Evolutionary conservation across 2,329 filamentous ascomycete species (phyloP), one percentile per base, ranked within the genome.

Genomic region (Balansia obtecta): DNA sequence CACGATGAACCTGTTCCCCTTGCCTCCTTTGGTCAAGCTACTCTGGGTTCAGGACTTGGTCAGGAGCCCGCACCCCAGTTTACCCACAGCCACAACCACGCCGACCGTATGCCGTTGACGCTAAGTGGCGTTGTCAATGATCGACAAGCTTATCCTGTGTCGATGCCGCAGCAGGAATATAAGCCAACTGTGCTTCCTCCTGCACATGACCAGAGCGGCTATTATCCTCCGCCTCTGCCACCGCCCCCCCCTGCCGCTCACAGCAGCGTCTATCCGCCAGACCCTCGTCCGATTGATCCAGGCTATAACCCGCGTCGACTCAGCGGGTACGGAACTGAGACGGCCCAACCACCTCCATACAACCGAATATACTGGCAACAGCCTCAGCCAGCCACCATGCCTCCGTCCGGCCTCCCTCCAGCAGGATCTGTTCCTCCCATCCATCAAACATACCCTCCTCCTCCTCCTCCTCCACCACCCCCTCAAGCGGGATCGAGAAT

Each of bases 281-380:
- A 64, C 47, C 59, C 54, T 18, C 58, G 65, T 48, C 63, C 65
- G 8, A 55, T 65, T 30, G 66, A 68, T 38, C 59, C 60, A 16
- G 59, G 55, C 20, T 67, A 63, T 43, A 57, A 58, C 30, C 55
- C 61, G 49, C 60, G 64, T 15, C 65, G 63, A 12, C 54, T 64
- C 56, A 63, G 63, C 43, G 54, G 54, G 16, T 68, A 65, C 42
- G 63, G 58, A 2, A 45, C 53, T 8, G 66, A 68, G 13, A 49
- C 48, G 20, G 37, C 52, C 45, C 55, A 53, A 30, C 34, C 43
- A 18, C 7, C 54, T 32, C 18, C 52, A 10, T 67, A 65, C 55
- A 56, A 57, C 42, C 62, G 60, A 34, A 40, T 61, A 5, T 69
- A 64, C 56, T 69, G 67, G 67, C 50, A 61, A 16, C 65, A 64